Base-by-base conservation (phyloP, 2,329 filamentous ascomycete species). In the Emericellopsis atlantica region DNA sequence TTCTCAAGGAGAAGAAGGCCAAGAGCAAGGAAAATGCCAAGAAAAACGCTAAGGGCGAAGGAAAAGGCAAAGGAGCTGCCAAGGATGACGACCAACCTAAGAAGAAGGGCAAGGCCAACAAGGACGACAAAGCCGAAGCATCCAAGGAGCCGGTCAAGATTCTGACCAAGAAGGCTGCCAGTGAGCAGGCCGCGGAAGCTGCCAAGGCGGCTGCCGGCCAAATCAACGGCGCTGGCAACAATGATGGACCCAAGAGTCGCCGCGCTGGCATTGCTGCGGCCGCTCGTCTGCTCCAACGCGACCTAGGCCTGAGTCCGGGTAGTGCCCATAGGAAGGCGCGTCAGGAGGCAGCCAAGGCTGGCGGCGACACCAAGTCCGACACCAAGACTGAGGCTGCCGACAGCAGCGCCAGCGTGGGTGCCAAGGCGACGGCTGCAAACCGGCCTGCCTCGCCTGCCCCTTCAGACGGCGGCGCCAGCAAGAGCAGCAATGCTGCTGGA, bases 1-100 rank as follows among this genome's bases (percentile, higher is more conserved):
- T 81, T 48, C 70, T 95, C 31, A 84, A 84, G 48, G 89, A 95
- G 58, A 95, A 93, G 64, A 95, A 94, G 64, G 86, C 78, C 47
- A 80, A 75, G 54, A 64, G 58, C 16, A 80, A 79, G 50, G 76
- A 81, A 43, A 64, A 65, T 29, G 43, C 51, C 4, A 51, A 55
- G n/a, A 74, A 74, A 51, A 81, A 81, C 52, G 69, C 79, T 43
- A 60, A 60, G 34, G 65, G 70, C 18, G 70, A 72, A 44, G 62
- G 68, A 40, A 75, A 75, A 54, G 60, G 62, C 39, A 75, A 72
- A 49, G 56, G 53, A 2, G 39, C 52, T 5, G 49, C 53, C 6
- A 63, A 61, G 45, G 60, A 64, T 10, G 73, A 76, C 24, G 72
- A 78, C 22, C 47, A 57, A 1, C 67, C 69, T 42, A 74, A 68